A percentile compares a stretch with the other conserved stretches of the same genome.
phyloP scores from a whole-genome alignment of 2,329 filamentous ascomycete species.

The Talaromyces sp. region DNA sequence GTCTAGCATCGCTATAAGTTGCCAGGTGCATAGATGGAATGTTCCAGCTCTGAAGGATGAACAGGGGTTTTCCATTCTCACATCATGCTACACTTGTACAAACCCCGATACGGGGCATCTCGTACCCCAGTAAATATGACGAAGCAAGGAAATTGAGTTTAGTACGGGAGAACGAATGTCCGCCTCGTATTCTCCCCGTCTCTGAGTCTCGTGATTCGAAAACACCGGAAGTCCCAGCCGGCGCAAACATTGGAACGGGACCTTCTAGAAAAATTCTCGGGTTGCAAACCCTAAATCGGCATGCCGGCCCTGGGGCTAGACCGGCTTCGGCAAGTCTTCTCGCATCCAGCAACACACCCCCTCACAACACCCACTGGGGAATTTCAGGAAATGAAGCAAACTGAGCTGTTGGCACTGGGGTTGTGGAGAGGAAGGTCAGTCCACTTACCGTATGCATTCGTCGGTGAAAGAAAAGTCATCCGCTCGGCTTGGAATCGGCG shows the following conservation, averaged over 20 bases:
- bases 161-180: not conserved
- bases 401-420: not conserved
- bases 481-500: not conserved
- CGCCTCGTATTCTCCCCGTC: not conserved
- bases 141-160: not conserved
- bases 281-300: not conserved
- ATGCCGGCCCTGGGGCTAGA: constrained; percentile 4
- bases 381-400: not conserved
- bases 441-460: not conserved
- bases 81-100: not conserved
- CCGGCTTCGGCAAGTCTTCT: not conserved
- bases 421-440: not conserved
- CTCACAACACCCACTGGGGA: not conserved
- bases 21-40: not conserved
- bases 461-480: not conserved
- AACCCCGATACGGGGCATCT: not conserved
- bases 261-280: not conserved
- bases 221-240: not conserved
- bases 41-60: not conserved
- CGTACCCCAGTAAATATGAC: not conserved
- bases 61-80: not conserved
- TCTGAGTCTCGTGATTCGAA: not conserved
- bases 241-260: not conserved
- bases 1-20: not conserved
- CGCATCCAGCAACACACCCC: not conserved